A percentile compares a stretch with the other conserved stretches of the same genome.
Evolutionary conservation across 1,139 yeast genomes (phyloP).

Genomic region (Sugiyamaella paludigena): DNA sequence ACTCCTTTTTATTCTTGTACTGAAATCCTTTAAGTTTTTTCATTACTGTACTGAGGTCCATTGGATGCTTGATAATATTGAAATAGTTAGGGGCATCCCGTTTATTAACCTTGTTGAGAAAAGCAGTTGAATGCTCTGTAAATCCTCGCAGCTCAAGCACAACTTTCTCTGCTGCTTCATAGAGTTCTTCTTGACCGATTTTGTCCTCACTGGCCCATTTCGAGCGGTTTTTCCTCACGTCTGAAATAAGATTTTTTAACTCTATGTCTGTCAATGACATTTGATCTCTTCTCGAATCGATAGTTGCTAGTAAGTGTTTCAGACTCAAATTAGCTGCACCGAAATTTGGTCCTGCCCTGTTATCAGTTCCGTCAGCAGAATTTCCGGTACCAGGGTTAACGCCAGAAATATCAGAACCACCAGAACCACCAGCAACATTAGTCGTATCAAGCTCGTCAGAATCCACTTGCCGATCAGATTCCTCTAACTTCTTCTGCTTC

Average conservation of each 20-base stretch:
- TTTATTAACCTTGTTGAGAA: conserved; percentile 88
- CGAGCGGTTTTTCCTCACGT: conserved; percentile 90
- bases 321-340: conserved; percentile 84
- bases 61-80: conserved; percentile 83
- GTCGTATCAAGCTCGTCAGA: conserved; percentile 28
- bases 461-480: conserved; percentile 72
- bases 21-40: conserved; percentile 80
- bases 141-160: conserved; percentile 84
- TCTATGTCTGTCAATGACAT: conserved; percentile 80
- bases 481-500: conserved; percentile 75
- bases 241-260: conserved; percentile 78
- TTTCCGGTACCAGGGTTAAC: conserved; percentile 25
- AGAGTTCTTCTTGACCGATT: conserved; percentile 94
- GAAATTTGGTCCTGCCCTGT: conserved; percentile 43
- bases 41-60: conserved; percentile 95
- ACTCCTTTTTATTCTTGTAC: conserved; percentile 79
- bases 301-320: conserved; percentile 73
- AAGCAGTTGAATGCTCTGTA: conserved; percentile 96
- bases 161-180: conserved; percentile 96
- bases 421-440: background rate
- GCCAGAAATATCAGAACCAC: conserved; percentile 3
- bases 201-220: conserved; percentile 96
- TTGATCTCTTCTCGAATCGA: conserved; percentile 74
- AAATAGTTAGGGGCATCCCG: conserved; percentile 98
- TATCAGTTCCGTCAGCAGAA: conserved; percentile 2